These are phyloP conservation scores for Hanseniaspora gamundiae DNA, from an alignment of 1,139 yeast species.

Conservation along the genomic window DNA sequence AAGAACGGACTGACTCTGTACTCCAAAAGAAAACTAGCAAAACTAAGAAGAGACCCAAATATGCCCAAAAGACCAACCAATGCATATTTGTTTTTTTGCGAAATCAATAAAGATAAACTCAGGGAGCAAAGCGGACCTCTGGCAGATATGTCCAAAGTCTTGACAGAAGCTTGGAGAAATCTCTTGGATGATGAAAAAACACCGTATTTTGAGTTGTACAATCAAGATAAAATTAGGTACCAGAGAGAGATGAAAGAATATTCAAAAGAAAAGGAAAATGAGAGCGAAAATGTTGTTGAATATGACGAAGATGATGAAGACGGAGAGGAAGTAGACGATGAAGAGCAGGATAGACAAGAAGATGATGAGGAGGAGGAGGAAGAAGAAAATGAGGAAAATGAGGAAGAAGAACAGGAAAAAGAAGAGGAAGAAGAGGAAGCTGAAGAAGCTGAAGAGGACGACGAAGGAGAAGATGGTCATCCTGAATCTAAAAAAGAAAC, in stretches of 20 bases:
- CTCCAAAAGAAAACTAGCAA: slow-evolving; percentile 23
- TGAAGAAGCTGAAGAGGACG: slow-evolving; percentile 14
- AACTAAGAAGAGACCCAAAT: slow-evolving; percentile 52
- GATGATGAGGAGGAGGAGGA: slow-evolving; percentile 16
- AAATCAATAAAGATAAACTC: slow-evolving; percentile 65
- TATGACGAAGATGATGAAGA: slow-evolving; percentile 13
- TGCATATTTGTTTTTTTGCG: slow-evolving; percentile 81
- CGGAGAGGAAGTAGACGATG: slow-evolving; percentile 17
- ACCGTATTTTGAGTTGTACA: slow-evolving; percentile 68
- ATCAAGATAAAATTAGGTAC: slow-evolving; percentile 68
- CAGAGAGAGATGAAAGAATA: slow-evolving; percentile 62
- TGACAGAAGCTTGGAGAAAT: slow-evolving; percentile 81
- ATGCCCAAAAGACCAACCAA: slow-evolving; percentile 84
- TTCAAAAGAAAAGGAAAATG: slow-evolving; percentile 20
- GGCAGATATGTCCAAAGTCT: slow-evolving; percentile 56
- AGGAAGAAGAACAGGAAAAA: slow-evolving; percentile 10
- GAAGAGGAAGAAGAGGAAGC: slow-evolving; percentile 15
- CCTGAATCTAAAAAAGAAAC: no score
- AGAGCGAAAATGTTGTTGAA: not conserved
- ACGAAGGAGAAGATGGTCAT: slow-evolving; percentile 12
- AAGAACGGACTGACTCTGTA: slow-evolving; percentile 8
- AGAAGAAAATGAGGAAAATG: slow-evolving; percentile 14
- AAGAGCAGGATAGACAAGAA: slow-evolving; percentile 16
- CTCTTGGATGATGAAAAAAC: slow-evolving; percentile 57
- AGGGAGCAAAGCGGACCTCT: slow-evolving; percentile 43